Evolutionary conservation across 768 basidiomycete species (phyloP), one percentile per base, ranked within the genome.

Genomic region (Dentipellis sp.): DNA sequence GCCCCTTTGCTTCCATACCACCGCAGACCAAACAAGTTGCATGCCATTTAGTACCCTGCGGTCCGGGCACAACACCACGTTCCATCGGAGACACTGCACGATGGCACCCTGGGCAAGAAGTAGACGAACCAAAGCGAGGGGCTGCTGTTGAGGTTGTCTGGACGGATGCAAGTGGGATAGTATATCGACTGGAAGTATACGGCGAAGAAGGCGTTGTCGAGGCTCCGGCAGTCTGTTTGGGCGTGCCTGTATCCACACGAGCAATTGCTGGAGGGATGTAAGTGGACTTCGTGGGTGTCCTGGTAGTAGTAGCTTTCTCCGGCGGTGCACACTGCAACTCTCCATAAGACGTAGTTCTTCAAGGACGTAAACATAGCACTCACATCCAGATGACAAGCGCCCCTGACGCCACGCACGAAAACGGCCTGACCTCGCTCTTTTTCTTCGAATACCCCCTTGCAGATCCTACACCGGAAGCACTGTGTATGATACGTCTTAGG

Each of bases 1-100:
- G 68, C 19, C 75, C 74, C 23, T 69, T 66, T 53, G 71, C 73
- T 29, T 70, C 69, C 67, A 81, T 88, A 0, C 91, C 91, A 1
- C 91, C 91, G 64, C 91, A 93, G 6, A 90, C 76, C 50, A 93
- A 75, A 67, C 91, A 93, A 39, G 76, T 65, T 7, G 78, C 74
- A 67, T 93, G 91, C 91, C 91, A 93, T 59, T 80, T 78, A 35
- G 84, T 83, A 37, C 86, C 86, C 58, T 88, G 84, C 21, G 91
- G 91, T 4, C 91, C 91, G 23, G 88, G 84, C 39, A 93, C 86
- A 34, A 92, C 89, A 9, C 91, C 91, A 56, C 80, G 75, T 64
- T 92, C 91, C 89, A 93, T 91, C 1, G 80, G 80, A 14, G 87
- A 88, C 11, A 92, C 91, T 0, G 79, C 65, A 62, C 79, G 82